phyloP scores from a whole-genome alignment of 1,284 basidiomycete species.

The Polyporus tsugae region DNA sequence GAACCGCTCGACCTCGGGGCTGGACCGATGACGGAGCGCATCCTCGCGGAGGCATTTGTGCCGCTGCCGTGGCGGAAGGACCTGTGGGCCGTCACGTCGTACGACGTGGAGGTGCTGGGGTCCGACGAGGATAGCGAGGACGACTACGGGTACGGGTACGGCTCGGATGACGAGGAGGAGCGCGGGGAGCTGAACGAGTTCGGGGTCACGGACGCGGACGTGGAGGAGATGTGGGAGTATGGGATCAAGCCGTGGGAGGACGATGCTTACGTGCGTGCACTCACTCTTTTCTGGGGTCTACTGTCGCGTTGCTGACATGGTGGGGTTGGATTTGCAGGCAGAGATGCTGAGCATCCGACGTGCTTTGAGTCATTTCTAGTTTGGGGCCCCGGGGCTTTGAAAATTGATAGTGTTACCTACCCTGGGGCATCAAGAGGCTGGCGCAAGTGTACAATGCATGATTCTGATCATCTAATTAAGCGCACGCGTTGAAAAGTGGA shows the following conservation, averaged over 20 bases:
- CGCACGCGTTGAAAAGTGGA: no score
- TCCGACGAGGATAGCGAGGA: constrained; percentile 16
- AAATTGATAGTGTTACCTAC: background rate
- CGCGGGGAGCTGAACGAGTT: constrained; percentile 32
- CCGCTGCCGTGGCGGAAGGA: constrained; percentile 20
- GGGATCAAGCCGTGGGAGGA: constrained; percentile 58
- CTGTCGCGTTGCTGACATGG: background rate
- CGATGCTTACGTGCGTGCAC: constrained; percentile 47
- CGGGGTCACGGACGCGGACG: constrained; percentile 48
- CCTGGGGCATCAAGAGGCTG: no score
- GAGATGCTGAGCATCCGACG: constrained; percentile 6
- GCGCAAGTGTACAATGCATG: no score
- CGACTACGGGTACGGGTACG: background rate
- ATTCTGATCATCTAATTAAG: no score
- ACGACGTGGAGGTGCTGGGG: constrained; percentile 7
- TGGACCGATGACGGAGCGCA: background rate
- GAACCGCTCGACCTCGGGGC: background rate
- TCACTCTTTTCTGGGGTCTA: background rate
- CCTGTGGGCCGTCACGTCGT: constrained; percentile 12
- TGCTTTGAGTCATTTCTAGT: background rate
- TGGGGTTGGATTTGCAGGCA: background rate
- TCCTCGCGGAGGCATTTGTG: constrained; percentile 21
- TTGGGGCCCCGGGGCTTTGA: background rate
- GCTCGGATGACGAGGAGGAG: constrained; percentile 27
- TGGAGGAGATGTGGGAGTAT: constrained; percentile 47